Evolutionary conservation across 2,329 filamentous ascomycete species (phyloP), one percentile per base, ranked within the genome.

Genomic region (Aspergillus pseudoterreus): DNA sequence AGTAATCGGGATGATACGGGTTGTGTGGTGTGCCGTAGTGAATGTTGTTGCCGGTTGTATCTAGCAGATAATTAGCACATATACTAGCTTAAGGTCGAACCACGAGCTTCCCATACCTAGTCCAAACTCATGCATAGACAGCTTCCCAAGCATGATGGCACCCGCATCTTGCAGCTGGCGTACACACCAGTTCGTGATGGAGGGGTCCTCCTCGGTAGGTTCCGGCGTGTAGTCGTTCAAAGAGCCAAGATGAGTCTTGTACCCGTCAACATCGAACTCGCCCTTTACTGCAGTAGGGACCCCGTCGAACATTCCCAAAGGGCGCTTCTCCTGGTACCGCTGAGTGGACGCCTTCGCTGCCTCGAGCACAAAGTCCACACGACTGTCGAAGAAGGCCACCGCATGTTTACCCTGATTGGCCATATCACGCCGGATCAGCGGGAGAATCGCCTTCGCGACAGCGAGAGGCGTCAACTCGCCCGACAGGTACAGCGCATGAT

Each of bases 251-350:
- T 82, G 82, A 55, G 77, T 81, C 27, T 80, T 76, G 63, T 88
- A 90, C 15, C 86, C 87, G 59, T 81, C 75, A 22, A 88, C 76
- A 54, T 84, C 77, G 17, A 83, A 77, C 59, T 92, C 88, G 61
- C 91, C 88, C 71, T 92, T 92, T 61, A 91, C 81, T 1, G 84
- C 85, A 36, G 91, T 79, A 0, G 88, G 89, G 1, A 92, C 82
- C 9, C 89, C 89, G 61, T 92, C 88, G 3, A 92, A 73, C 9
- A 87, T 68, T n/a, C 86, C 77, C 8, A 87, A 68, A 1, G 82
- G 79, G 55, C 78, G 77, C 0, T 86, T 85, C 9, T 76, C 74
- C 45, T 79, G 79, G 68, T 85, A 92, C 21, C 88, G 78, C 61
- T 79, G 75, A 0, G 88, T 85, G 1, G 87, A 90, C 6, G 78